Evolutionary conservation across 148 eudicot species (phyloP).

Genomic region (Amaranthus palmeri): DNA sequence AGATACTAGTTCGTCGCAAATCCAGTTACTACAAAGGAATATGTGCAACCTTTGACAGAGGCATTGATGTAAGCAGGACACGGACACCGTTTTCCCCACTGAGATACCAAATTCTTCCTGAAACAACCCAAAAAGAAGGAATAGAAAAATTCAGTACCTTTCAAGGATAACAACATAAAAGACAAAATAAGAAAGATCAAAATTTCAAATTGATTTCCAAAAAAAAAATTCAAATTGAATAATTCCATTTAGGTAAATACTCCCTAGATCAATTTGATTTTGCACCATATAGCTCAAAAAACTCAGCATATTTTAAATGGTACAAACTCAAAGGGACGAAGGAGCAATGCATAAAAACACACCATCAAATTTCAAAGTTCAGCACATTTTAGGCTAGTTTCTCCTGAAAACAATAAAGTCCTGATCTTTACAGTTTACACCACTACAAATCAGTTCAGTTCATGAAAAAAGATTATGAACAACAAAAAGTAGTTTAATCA

Average conservation of each 20-base stretch:
- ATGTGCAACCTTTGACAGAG: slow-evolving; percentile 24
- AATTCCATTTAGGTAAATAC: not conserved
- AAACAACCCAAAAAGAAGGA: not conserved
- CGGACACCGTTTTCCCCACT: slow-evolving; percentile 7
- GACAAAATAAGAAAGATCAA: too few species aligned
- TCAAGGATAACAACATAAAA: not conserved
- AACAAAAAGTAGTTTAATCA: not conserved
- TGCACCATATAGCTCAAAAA: too few species aligned
- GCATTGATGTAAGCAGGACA: slow-evolving; percentile 12
- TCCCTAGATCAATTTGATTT: not conserved
- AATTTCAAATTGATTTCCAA: not conserved
- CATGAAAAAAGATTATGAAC: too few species aligned
- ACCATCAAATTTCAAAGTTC: not conserved
- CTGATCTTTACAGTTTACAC: too few species aligned
- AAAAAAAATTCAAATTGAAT: not conserved
- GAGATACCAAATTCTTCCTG: slow-evolving; percentile 24
- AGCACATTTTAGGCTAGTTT: not conserved
- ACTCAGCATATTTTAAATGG: too few species aligned
- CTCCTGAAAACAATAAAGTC: not conserved
- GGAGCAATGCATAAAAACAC: too few species aligned
- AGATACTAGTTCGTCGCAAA: not conserved
- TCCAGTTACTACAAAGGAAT: not conserved
- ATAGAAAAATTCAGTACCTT: not conserved
- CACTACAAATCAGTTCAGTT: not conserved
- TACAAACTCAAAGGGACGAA: too few species aligned